Evolutionary conservation across 306 rosid genomes (phyloP).

Genomic region (Prunus salicina): DNA sequence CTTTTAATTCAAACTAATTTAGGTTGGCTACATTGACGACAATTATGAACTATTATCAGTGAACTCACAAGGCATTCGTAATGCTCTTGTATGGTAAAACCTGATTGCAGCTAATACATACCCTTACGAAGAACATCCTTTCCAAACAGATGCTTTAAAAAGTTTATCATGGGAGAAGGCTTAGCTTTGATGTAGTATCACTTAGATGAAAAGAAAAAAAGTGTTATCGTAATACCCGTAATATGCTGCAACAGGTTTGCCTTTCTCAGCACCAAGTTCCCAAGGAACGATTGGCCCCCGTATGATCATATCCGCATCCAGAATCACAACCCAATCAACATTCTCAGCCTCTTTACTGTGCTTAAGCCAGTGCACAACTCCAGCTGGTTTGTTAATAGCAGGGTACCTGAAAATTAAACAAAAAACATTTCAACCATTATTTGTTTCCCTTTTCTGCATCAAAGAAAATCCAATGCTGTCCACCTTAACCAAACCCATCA

Average conservation of each 20-base stretch:
- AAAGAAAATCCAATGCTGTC: neutral
- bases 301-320: constrained; percentile 95
- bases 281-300: constrained; percentile 95
- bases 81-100: neutral
- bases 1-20: neutral
- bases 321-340: constrained; percentile 96
- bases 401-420: constrained; percentile 74
- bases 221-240: constrained; percentile 65
- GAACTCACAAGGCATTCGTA: neutral
- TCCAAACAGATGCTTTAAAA: constrained; percentile 2
- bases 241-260: constrained; percentile 88
- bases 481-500: neutral
- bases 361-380: constrained; percentile 94
- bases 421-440: constrained; percentile 1
- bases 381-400: constrained; percentile 98
- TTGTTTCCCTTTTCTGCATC: neutral
- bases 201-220: neutral
- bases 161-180: constrained; percentile 10
- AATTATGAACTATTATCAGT: neutral
- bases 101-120: constrained; percentile 5
- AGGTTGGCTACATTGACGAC: neutral
- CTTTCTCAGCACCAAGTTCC: constrained; percentile 98
- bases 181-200: neutral
- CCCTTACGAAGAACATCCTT: constrained; percentile 2
- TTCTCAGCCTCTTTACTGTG: constrained; percentile 84